Base-by-base conservation (phyloP, 768 basidiomycete species). In the Lactarius indigo region DNA sequence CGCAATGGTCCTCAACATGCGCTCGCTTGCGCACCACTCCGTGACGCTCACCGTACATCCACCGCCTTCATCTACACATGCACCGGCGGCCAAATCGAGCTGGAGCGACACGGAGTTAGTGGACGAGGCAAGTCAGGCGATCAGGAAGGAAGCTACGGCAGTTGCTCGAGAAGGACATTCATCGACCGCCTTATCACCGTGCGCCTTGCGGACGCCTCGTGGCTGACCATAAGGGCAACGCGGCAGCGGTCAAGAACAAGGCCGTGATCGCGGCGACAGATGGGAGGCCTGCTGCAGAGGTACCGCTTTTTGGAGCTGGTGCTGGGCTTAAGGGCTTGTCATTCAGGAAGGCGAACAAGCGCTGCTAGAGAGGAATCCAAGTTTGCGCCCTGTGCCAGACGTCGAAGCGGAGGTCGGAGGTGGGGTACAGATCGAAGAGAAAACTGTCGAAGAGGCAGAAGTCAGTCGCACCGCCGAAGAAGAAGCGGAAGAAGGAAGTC, bases 121-220 rank as follows among this genome's bases (percentile, higher is more conserved):
- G 20, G 80, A 81, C 23, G 78, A 79, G 39, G 88, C 89, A 7
- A 80, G 83, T 69, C 78, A 81, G 68, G 76, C 84, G 47, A 83
- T 92, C 65, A 61, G 86, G 58, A 79, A 75, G 30, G 88, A 92
- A 92, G 74, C 77, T 93, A 60, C 78, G 76, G 67, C 74, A 64
- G 15, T 66, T 84, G 59, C 76, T 92, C 57, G 84, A 87, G 75
- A 87, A 84, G 76, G 90, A 92, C 70, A 78, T 92, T 92, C 37
- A 78, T 78, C 68, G 87, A 88, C 54, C 82, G 84, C 23, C 76
- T 90, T 2, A 83, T 91, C 17, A 83, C 79, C 10, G 73, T 77
- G 30, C 84, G 84, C 44, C 44, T 68, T 92, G 58, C 78, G 83
- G 66, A n/a, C 78, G 79, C 69, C 68, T 89, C 47, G 82, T 87